phyloP scores from a whole-genome alignment of 2,329 filamentous ascomycete species.

The Diaporthe ampelina region DNA sequence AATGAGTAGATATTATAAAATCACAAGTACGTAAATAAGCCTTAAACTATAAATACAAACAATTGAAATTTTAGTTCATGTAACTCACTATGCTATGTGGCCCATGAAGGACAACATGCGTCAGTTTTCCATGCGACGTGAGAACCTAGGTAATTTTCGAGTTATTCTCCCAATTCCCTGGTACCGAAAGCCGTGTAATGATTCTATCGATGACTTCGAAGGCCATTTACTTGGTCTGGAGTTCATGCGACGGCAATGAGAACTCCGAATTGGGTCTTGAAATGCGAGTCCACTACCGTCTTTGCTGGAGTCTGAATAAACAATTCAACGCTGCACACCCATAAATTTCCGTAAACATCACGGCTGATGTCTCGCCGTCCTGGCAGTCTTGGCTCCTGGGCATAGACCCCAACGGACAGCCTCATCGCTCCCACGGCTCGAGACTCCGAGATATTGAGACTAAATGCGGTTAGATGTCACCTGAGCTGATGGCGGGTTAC shows the following conservation, averaged over 20 bases:
- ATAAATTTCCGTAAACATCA: constrained; percentile 8
- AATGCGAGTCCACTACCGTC: accelerated
- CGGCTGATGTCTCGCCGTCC: constrained; percentile 8
- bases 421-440: constrained; percentile 12
- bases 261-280: background rate
- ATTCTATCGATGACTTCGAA: background rate
- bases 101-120: background rate
- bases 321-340: too few relatives aligned
- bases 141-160: too few relatives aligned
- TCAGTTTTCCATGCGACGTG: too few relatives aligned
- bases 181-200: too few relatives aligned
- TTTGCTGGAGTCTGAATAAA: background rate
- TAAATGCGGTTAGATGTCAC: background rate
- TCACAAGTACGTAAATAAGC: too few relatives aligned
- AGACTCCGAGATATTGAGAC: constrained; percentile 5
- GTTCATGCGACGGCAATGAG: too few relatives aligned
- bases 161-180: background rate
- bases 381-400: constrained; percentile 29
- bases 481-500: background rate
- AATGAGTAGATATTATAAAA: too few relatives aligned
- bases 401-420: background rate
- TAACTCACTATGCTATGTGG: too few relatives aligned
- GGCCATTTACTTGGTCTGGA: too few relatives aligned
- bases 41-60: too few relatives aligned
- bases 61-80: too few relatives aligned